Evolutionary conservation across 2,329 filamentous ascomycete species (phyloP).

Genomic region (Diaporthe citriasiana): DNA sequence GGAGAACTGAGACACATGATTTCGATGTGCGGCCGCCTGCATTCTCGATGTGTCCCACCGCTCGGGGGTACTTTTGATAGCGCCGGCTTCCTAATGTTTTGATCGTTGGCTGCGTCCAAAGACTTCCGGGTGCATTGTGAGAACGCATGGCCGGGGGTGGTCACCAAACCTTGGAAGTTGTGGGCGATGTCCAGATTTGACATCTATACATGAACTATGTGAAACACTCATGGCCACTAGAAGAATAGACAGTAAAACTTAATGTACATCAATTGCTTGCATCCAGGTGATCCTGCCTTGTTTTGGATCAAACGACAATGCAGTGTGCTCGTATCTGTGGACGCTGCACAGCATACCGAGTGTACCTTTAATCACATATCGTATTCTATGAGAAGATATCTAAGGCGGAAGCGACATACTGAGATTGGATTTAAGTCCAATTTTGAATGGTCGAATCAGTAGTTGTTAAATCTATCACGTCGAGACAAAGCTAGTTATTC

Average conservation of each 20-base stretch:
- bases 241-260: too few species aligned
- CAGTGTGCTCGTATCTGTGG: not conserved
- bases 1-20: not conserved
- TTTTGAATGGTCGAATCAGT: too few species aligned
- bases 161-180: not conserved
- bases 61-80: constrained; percentile 31
- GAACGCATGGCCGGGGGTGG: not conserved
- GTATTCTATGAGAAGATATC: too few species aligned
- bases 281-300: too few species aligned
- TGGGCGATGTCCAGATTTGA: not conserved
- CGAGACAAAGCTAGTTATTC: too few species aligned
- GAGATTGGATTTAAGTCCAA: too few species aligned
- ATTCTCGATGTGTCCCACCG: not conserved
- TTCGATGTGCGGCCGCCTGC: constrained; percentile 12
- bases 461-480: too few species aligned
- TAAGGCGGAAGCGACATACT: too few species aligned
- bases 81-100: constrained; percentile 14
- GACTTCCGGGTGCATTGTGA: not conserved
- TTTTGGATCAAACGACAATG: not conserved
- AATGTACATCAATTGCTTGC: too few species aligned
- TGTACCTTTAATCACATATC: too few species aligned
- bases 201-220: not conserved
- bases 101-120: not conserved
- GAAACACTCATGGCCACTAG: not conserved
- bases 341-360: too few species aligned